Conservation (phyloP, 2,329 filamentous ascomycete species). For the Byssoonygena ceratinophila region DNA sequence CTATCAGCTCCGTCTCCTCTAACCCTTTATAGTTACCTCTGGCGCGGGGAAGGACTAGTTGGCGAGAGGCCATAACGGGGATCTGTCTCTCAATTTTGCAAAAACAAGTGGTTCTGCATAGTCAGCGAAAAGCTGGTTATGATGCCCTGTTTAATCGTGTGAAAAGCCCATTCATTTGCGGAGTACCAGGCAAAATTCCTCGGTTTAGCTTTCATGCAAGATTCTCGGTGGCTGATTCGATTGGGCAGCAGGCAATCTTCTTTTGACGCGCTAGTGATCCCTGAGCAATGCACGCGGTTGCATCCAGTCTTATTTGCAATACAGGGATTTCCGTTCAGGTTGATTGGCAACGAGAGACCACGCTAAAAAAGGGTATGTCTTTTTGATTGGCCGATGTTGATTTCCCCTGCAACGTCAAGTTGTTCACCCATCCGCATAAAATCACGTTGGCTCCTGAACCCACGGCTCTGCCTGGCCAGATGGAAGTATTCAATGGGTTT, state of each 20-base stretch:
- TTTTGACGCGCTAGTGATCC: conserved; percentile 2
- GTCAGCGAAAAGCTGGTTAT: too few species aligned
- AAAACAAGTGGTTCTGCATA: too few species aligned
- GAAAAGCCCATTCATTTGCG: too few species aligned
- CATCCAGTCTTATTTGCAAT: conserved; percentile 21
- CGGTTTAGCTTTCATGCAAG: conserved; percentile 2
- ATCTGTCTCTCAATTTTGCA: too few species aligned
- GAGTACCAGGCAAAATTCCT: not conserved
- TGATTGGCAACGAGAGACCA: conserved; percentile 31
- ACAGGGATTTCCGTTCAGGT: conserved; percentile 23
- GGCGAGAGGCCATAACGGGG: too few species aligned
- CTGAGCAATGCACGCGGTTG: conserved; percentile 13
- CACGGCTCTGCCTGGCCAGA: too few species aligned
- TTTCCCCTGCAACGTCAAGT: conserved; percentile 1
- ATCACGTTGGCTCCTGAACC: conserved; percentile 27
- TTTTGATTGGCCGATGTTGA: not conserved
- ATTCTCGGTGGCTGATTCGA: conserved; percentile 30
- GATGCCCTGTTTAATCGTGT: too few species aligned
- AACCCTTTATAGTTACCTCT: too few species aligned
- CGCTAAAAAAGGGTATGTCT: conserved; percentile 22
- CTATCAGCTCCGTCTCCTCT: not conserved
- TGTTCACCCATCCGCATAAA: conserved; percentile 23
- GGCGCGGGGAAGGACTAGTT: too few species aligned
- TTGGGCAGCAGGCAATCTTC: conserved; percentile 23
- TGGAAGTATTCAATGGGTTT: too few species aligned